phyloP scores from a whole-genome alignment of 768 basidiomycete genomes.

The Suillus weaverae region DNA sequence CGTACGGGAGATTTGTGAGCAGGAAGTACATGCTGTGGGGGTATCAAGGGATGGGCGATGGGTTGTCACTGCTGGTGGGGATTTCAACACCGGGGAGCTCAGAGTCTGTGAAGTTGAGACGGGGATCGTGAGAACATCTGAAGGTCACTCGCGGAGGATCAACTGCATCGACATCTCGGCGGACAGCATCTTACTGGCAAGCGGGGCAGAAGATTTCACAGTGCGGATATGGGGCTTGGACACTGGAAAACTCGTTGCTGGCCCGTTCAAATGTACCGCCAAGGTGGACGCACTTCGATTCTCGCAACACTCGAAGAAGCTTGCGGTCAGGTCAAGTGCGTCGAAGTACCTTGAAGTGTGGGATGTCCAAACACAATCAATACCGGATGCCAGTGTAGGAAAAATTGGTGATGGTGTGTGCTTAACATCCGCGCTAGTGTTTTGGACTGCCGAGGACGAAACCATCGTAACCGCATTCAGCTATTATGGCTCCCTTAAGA shows the following conservation, averaged over 20 bases:
- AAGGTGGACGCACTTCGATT: neutral
- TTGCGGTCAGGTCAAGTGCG: neutral
- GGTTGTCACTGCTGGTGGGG: too few relatives aligned
- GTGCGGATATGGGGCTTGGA: neutral
- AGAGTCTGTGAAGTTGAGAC: neutral
- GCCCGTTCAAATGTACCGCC: neutral
- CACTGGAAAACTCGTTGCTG: neutral
- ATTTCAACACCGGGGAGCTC: neutral
- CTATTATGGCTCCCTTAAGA: neutral
- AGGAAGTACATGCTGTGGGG: too few relatives aligned
- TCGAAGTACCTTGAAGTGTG: neutral
- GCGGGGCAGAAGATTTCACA: neutral
- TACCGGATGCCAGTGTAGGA: too few relatives aligned
- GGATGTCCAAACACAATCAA: neutral
- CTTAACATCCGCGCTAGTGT: too few relatives aligned
- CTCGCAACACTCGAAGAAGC: neutral
- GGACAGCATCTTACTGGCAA: neutral
- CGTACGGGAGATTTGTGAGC: too few relatives aligned
- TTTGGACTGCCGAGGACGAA: too few relatives aligned
- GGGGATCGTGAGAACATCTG: neutral
- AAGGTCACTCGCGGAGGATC: neutral
- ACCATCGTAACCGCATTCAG: too few relatives aligned
- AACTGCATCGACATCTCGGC: neutral
- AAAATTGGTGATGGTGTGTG: too few relatives aligned
- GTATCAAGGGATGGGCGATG: too few relatives aligned